phyloP scores from a whole-genome alignment of 192 early-diverging fungal genomes.

The Gonapodya prolifera region DNA sequence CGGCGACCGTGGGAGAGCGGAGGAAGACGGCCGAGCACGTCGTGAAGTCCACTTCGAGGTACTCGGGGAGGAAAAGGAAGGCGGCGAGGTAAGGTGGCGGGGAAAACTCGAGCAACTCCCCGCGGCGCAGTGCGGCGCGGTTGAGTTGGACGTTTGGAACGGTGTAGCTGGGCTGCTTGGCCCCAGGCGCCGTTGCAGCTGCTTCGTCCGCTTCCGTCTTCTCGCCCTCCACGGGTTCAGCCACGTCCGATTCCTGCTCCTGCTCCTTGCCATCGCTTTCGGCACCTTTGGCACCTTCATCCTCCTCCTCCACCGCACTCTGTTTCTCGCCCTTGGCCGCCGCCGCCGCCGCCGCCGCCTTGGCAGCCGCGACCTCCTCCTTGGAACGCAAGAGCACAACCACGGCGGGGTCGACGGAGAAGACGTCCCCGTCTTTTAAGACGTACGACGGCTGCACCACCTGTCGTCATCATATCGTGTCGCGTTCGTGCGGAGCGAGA shows the following conservation, averaged over 20 bases:
- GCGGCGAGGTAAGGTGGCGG: slow-evolving; percentile 48
- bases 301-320: slow-evolving; percentile 28
- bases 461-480: too few species aligned
- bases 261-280: slow-evolving; percentile 27
- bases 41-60: slow-evolving; percentile 94
- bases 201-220: background rate
- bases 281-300: slow-evolving; percentile 23
- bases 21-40: slow-evolving; percentile 81
- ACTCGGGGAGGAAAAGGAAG: slow-evolving; percentile 91
- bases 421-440: slow-evolving; percentile 75
- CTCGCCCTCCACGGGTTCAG: slow-evolving; percentile 16
- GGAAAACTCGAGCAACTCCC: slow-evolving; percentile 32
- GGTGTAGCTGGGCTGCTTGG: background rate
- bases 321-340: background rate
- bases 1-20: slow-evolving; percentile 75
- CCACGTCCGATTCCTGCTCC: slow-evolving; percentile 28
- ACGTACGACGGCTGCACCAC: slow-evolving; percentile 51
- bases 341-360: background rate
- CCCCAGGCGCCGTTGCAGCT: background rate
- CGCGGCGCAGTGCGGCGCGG: slow-evolving; percentile 40
- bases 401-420: slow-evolving; percentile 63
- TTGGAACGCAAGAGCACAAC: slow-evolving; percentile 31
- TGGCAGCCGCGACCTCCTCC: background rate
- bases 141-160: slow-evolving; percentile 16
- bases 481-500: too few species aligned